Evolutionary conservation across 129 eudicot species (phyloP), one percentile per base, ranked within the genome.

Genomic region (Tagetes patula): DNA sequence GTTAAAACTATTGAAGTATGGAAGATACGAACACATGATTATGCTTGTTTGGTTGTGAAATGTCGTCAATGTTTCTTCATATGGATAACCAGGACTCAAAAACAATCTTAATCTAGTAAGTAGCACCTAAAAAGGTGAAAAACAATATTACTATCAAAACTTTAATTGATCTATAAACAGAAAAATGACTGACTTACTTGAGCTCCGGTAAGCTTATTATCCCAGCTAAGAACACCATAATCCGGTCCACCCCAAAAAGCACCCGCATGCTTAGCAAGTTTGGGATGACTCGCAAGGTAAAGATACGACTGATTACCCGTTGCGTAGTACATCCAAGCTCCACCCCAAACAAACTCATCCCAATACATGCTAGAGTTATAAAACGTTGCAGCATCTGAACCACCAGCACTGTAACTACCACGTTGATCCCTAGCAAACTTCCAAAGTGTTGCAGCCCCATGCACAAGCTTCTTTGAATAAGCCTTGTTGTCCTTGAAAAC

Each of bases 151-250:
- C 11, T 8, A 59, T 7, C 11, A 10, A 8, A 36, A 73, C 43
- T 27, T 27, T 39, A 52, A 2, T 37, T 66, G 7, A 33, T n/a
- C 61, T 53, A 61, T 56, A n/a, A 46, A 8, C 20, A 8, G 10
- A 63, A 5, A 45, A 27, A 12, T 63, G 52, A 63, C 46, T 1
- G 4, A 83, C 95, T 87, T 83, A 93, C 98, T 87, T 93, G 98
- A 72, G 96, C 90, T 76, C 96, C 98, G 46, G 96, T 85, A 75
- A 93, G 96, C 81, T 93, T 89, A 78, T 89, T 93, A 59, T 93
- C 98, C 98, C 98, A 93, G 78, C 95, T 93, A 52, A 93, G 72
- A 39, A 93, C 96, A 77, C 98, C 98, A 77, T 87, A 93, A 73
- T 78, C 93, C 0, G 95, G 98, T 50, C 98, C 98, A 56, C 96